Conservation (phyloP, 345 rosid species). For the Sonneratia alba region DNA sequence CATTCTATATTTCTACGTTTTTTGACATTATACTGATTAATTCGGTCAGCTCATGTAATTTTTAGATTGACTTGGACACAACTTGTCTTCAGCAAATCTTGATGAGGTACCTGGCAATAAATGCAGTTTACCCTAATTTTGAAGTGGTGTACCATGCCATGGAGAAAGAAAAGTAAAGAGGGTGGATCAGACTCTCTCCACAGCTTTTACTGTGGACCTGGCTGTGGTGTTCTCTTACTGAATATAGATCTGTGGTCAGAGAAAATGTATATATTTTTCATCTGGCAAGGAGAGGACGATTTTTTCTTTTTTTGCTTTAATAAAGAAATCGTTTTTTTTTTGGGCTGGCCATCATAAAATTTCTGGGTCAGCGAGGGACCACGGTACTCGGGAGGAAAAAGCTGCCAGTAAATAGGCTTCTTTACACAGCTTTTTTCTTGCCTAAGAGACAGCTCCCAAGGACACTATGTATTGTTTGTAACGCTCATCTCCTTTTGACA, state of each 20-base stretch:
- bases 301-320: not conserved
- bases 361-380: constrained; percentile 9
- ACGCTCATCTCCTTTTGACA: constrained; percentile 4
- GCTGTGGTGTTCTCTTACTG: not conserved
- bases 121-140: not conserved
- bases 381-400: constrained; percentile 12
- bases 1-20: too few species aligned
- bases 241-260: constrained; percentile 2
- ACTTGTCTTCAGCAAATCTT: not conserved
- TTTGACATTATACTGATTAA: too few species aligned
- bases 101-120: not conserved
- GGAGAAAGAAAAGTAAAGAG: not conserved
- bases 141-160: not conserved
- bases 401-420: constrained; percentile 19
- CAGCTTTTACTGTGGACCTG: not conserved
- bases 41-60: not conserved
- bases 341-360: not conserved
- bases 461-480: constrained; percentile 31
- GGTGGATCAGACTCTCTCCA: not conserved
- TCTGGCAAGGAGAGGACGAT: not conserved
- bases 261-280: not conserved
- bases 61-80: not conserved
- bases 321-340: not conserved
- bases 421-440: too few species aligned
- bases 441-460: constrained; percentile 5